A percentile compares a stretch with the other conserved stretches of the same genome.
Conservation (phyloP, 768 basidiomycete species). For the Lactarius pseudohatsudake region DNA sequence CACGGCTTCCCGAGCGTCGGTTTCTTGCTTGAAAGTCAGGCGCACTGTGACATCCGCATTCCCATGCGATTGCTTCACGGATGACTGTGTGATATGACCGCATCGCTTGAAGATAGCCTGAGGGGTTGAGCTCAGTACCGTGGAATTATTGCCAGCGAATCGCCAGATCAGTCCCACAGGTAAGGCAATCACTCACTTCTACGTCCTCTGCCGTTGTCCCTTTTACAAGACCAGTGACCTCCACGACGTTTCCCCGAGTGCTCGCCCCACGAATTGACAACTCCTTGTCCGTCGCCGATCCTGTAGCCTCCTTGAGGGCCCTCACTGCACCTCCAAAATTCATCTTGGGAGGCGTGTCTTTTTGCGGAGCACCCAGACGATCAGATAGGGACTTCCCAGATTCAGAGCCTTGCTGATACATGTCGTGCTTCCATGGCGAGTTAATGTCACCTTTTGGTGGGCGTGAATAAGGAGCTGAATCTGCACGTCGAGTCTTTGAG, state of each 20-base stretch:
- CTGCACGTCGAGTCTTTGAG: constrained; percentile 25
- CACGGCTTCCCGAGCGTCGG: constrained; percentile 28
- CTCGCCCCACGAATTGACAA: constrained; percentile 30
- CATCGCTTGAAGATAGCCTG: constrained; percentile 31
- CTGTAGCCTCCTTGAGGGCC: constrained; percentile 29
- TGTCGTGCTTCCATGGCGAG: constrained; percentile 28
- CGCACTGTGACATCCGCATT: constrained; percentile 29
- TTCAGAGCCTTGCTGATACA: constrained; percentile 21
- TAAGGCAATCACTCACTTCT: constrained; percentile 17
- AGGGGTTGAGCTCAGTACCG: neutral
- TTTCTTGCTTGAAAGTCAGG: constrained; percentile 30
- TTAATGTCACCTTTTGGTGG: constrained; percentile 29
- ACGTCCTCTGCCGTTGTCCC: constrained; percentile 31
- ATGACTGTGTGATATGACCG: constrained; percentile 28
- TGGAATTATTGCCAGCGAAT: neutral
- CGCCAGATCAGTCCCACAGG: neutral
- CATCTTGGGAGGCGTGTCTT: constrained; percentile 26
- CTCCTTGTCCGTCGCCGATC: constrained; percentile 12
- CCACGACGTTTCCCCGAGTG: constrained; percentile 29
- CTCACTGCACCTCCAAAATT: constrained; percentile 27
- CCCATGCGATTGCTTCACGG: constrained; percentile 17
- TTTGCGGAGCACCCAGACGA: constrained; percentile 20
- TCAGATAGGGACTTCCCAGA: constrained; percentile 23
- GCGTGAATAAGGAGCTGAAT: constrained; percentile 28
- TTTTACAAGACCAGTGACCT: constrained; percentile 29